Conservation (phyloP, 345 rosid species). For the Citrus mangshanensis region DNA sequence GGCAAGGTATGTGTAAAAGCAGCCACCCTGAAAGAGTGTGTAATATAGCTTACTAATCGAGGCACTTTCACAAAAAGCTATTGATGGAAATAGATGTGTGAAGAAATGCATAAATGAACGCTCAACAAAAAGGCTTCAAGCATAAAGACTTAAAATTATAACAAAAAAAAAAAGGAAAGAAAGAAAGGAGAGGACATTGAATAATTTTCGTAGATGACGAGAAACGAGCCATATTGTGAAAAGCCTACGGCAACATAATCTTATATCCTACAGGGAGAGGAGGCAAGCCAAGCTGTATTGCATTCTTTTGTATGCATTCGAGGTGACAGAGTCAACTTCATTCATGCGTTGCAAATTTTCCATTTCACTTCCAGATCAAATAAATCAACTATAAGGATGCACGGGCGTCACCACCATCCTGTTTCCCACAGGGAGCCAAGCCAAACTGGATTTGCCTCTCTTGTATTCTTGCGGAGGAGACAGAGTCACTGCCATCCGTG, state of each 20-base stretch:
- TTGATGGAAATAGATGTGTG: too few species aligned
- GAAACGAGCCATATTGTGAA: neutral
- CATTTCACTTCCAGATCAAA: neutral
- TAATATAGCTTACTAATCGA: neutral
- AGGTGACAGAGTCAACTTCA: neutral
- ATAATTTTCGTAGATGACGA: neutral
- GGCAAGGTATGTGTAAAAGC: too few species aligned
- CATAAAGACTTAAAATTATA: neutral
- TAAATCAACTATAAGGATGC: neutral
- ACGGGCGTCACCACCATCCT: neutral
- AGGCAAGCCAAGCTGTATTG: neutral
- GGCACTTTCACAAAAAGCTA: too few species aligned
- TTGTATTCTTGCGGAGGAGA: neutral
- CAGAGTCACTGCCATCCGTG: neutral
- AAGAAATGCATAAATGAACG: too few species aligned
- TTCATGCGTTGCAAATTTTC: neutral
- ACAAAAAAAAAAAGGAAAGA: too few species aligned
- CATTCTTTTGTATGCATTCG: neutral
- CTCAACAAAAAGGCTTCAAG: too few species aligned
- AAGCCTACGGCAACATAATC: neutral
- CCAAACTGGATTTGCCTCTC: constrained; percentile 1
- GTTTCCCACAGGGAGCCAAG: neutral
- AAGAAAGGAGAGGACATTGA: neutral
- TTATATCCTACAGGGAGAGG: neutral
- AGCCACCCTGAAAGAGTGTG: neutral